phyloP scores from a whole-genome alignment of 345 rosid genomes.

The Eucalyptus sp. region DNA sequence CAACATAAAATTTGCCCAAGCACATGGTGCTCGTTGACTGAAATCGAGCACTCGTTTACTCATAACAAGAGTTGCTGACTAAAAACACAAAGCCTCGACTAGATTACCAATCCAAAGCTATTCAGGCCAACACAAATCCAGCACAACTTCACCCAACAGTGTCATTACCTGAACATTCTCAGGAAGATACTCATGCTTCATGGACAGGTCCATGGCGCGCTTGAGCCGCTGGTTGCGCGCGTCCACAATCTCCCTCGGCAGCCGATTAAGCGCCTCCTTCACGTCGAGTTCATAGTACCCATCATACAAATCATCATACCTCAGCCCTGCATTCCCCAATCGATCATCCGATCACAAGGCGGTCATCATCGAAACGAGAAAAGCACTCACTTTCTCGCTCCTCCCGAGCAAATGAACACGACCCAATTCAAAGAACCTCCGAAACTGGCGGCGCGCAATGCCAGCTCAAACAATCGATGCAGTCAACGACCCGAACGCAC shows the following conservation, averaged over 20 bases:
- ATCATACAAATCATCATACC: slow-evolving; percentile 9
- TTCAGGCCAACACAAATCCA: neutral
- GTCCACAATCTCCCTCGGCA: slow-evolving; percentile 9
- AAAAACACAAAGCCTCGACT: neutral
- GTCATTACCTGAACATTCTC: slow-evolving; percentile 2
- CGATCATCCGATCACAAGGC: neutral
- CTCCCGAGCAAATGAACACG: neutral
- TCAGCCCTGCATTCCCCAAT: neutral
- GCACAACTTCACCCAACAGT: neutral
- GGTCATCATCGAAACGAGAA: neutral
- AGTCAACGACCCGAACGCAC: neutral
- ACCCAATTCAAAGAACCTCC: neutral
- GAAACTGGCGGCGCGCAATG: neutral
- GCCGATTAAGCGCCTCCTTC: slow-evolving; percentile 5
- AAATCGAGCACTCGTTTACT: neutral
- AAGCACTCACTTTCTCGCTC: neutral
- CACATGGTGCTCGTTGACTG: neutral
- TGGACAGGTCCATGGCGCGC: slow-evolving; percentile 16
- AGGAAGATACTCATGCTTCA: slow-evolving; percentile 18
- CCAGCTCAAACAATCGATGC: neutral
- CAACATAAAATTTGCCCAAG: neutral
- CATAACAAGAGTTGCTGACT: neutral
- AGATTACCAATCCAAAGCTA: neutral
- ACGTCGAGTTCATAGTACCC: slow-evolving; percentile 5
- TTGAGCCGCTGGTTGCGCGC: slow-evolving; percentile 14